phyloP scores from a whole-genome alignment of 306 rosid species.

The Chamaecrista fasciculata region DNA sequence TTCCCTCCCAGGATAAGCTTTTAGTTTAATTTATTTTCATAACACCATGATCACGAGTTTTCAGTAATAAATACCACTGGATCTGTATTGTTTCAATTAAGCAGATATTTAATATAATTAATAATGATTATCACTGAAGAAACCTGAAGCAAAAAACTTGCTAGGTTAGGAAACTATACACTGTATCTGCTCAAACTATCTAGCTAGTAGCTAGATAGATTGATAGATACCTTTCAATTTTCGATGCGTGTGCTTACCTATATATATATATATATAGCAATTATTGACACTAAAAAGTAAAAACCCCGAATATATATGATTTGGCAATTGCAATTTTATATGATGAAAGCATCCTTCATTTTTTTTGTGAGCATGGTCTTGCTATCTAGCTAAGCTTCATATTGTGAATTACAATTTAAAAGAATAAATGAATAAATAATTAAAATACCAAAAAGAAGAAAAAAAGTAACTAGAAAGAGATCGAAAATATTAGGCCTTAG shows the following conservation, averaged over 20 bases:
- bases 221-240: neutral
- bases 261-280: neutral
- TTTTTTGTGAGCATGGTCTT: neutral
- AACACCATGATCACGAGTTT: neutral
- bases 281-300: neutral
- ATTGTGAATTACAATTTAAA: neutral
- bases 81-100: too few relatives aligned
- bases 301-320: neutral
- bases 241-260: neutral
- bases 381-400: too few relatives aligned
- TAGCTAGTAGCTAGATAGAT: too few relatives aligned
- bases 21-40: neutral
- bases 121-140: neutral
- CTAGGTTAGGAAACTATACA: conserved; percentile 6
- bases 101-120: neutral
- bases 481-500: neutral
- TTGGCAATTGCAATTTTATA: neutral
- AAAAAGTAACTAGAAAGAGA: neutral
- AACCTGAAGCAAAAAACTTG: neutral
- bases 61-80: too few relatives aligned
- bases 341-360: neutral
- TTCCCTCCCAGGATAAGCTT: neutral
- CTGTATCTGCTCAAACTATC: conserved; percentile 19
- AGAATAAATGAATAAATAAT: too few relatives aligned
- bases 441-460: neutral